These are phyloP conservation scores for Pichia sp. DNA, from an alignment of 1,139 yeast species.

Conservation along the genomic window DNA sequence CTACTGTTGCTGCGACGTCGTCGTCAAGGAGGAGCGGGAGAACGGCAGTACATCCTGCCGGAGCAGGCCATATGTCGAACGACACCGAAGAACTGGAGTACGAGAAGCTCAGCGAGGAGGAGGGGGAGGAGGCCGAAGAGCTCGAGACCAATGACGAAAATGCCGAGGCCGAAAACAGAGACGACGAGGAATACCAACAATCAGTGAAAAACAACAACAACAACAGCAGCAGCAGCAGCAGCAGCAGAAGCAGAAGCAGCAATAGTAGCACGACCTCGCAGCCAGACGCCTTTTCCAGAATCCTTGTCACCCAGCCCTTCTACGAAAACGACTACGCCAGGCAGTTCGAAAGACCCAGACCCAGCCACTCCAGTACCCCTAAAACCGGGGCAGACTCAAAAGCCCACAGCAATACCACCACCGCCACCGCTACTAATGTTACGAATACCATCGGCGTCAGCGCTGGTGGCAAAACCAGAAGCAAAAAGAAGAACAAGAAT, in stretches of 20 bases:
- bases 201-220: neutral
- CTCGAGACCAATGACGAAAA: neutral
- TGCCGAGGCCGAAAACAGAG: neutral
- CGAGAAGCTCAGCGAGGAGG: neutral
- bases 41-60: neutral
- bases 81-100: neutral
- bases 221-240: neutral
- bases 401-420: neutral
- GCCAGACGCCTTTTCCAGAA: neutral
- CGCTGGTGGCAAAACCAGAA: neutral
- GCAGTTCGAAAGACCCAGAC: neutral
- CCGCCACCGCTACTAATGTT: neutral
- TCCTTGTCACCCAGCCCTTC: neutral
- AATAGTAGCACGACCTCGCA: neutral
- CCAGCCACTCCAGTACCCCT: neutral
- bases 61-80: neutral
- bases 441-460: neutral
- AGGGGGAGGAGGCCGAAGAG: too few relatives aligned
- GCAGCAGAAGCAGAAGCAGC: neutral
- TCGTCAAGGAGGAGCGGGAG: too few relatives aligned
- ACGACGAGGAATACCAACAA: neutral
- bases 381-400: neutral
- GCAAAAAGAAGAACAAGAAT: neutral
- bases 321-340: neutral
- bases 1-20: neutral